Percentiles rank a stretch among this genome's conserved stretches.
These are phyloP conservation scores for Paraphaeosphaeria sporulosa DNA, from an alignment of 2,329 filamentous ascomycete genomes.

Conservation along the genomic window DNA sequence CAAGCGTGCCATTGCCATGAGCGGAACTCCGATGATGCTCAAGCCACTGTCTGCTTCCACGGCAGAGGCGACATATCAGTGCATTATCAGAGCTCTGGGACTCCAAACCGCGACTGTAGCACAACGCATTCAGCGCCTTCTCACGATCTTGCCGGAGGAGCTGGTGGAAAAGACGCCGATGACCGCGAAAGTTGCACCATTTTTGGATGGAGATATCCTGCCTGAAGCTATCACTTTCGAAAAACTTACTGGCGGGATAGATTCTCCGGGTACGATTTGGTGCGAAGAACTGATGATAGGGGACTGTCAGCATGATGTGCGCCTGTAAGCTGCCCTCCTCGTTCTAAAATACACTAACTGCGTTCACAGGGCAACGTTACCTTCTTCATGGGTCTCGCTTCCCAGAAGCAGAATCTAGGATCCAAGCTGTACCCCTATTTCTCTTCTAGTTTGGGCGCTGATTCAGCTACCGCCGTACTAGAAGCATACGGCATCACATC, in stretches of 20 bases:
- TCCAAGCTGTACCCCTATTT: slow-evolving; percentile 38
- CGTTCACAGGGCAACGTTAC: slow-evolving; percentile 25
- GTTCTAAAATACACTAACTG: too few relatives aligned
- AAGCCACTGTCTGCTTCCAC: slow-evolving; percentile 44
- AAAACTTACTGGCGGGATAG: background rate
- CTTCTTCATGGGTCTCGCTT: slow-evolving; percentile 27
- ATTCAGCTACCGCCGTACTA: slow-evolving; percentile 32
- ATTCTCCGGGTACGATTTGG: slow-evolving; percentile 50
- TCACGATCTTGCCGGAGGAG: slow-evolving; percentile 47
- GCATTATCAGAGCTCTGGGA: slow-evolving; percentile 48
- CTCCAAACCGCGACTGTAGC: slow-evolving; percentile 42
- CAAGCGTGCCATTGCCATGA: slow-evolving; percentile 33
- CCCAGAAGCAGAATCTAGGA: slow-evolving; percentile 29
- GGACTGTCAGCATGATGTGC: slow-evolving; percentile 53
- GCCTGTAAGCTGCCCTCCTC: too few relatives aligned
- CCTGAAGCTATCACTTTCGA: slow-evolving; percentile 23
- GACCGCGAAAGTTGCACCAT: slow-evolving; percentile 43
- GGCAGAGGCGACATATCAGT: slow-evolving; percentile 52
- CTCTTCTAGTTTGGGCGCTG: slow-evolving; percentile 27
- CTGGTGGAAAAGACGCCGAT: slow-evolving; percentile 50
- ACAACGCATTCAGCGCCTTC: slow-evolving; percentile 50
- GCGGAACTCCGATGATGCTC: slow-evolving; percentile 47
- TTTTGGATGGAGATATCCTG: slow-evolving; percentile 54
- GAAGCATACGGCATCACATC: slow-evolving; percentile 48
- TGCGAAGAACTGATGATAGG: slow-evolving; percentile 55